A percentile compares a stretch with the other conserved stretches of the same genome.
These are phyloP conservation scores for Cytospora piceae DNA, from an alignment of 2,329 filamentous ascomycete genomes.

Conservation along the genomic window DNA sequence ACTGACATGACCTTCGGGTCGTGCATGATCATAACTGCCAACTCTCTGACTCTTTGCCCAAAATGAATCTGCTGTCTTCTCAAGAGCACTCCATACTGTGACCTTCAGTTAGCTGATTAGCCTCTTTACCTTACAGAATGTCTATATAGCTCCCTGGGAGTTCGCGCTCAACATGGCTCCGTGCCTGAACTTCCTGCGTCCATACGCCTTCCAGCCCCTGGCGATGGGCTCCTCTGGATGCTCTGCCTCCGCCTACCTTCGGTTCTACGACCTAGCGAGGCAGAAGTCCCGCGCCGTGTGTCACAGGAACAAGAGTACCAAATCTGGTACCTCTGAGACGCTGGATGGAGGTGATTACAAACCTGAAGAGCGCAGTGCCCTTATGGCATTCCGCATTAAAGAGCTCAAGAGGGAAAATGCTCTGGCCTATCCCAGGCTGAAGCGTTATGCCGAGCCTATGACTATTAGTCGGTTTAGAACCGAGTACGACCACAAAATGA, in stretches of 20 bases:
- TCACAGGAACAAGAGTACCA: conserved; percentile 12
- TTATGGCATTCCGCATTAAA: conserved; percentile 46
- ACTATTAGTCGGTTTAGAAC: conserved; percentile 44
- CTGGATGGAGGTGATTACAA: conserved; percentile 21
- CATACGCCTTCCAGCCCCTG: conserved; percentile 52
- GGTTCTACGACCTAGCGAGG: conserved; percentile 52
- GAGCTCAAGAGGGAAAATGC: conserved; percentile 55
- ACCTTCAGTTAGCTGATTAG: background rate
- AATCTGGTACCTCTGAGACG: background rate
- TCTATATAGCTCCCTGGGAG: conserved; percentile 23
- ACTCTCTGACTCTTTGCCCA: conserved; percentile 45
- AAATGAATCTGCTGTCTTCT: background rate
- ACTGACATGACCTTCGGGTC: conserved; percentile 53
- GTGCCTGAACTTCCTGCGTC: conserved; percentile 58
- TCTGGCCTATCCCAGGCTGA: conserved; percentile 60
- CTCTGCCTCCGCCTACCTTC: conserved; percentile 51
- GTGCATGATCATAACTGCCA: conserved; percentile 59
- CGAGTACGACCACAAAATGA: conserved; percentile 40
- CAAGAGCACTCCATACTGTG: background rate
- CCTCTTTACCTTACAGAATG: conserved; percentile 23
- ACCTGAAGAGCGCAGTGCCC: conserved; percentile 29
- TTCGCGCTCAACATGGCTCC: conserved; percentile 48
- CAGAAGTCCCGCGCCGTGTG: background rate
- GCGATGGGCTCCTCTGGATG: conserved; percentile 37
- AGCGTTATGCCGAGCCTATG: conserved; percentile 40